Conservation (phyloP, 805 yeast species). For the Groenewaldozyma salmanticensis region DNA sequence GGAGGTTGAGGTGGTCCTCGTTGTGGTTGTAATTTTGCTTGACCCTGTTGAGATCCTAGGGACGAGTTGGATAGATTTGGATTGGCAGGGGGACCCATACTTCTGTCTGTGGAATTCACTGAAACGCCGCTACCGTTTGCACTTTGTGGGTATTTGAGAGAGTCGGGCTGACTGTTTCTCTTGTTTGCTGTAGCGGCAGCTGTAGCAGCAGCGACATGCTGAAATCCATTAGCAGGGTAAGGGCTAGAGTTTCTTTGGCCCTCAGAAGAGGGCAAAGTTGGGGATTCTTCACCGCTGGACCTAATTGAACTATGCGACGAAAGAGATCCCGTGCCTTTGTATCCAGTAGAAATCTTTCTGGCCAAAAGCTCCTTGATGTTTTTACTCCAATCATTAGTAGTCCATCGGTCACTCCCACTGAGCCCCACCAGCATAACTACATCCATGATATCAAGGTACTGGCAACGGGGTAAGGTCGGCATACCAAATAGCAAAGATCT, state of each 20-base stretch:
- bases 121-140: neutral
- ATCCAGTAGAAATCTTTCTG: slow-evolving; percentile 40
- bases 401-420: slow-evolving; percentile 39
- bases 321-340: slow-evolving; percentile 32
- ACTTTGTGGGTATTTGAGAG: neutral
- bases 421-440: slow-evolving; percentile 33
- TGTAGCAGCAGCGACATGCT: neutral
- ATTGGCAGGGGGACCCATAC: neutral
- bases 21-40: slow-evolving; percentile 2
- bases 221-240: slow-evolving; percentile 9
- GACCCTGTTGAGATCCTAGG: slow-evolving; percentile 1
- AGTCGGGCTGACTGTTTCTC: neutral
- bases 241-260: slow-evolving; percentile 2
- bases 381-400: slow-evolving; percentile 47
- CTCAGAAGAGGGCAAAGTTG: neutral
- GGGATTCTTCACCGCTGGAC: neutral
- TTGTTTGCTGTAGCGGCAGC: slow-evolving; percentile 3
- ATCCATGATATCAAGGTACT: slow-evolving; percentile 61
- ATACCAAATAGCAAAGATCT: slow-evolving; percentile 66
- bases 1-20: neutral
- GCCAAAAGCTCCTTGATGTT: slow-evolving; percentile 48
- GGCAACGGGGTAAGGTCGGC: slow-evolving; percentile 71
- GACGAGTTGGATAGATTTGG: neutral
- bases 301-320: neutral
- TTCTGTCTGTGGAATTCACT: neutral